Evolutionary conservation across 768 basidiomycete genomes (phyloP).

Genomic region (Astraeus odoratus): DNA sequence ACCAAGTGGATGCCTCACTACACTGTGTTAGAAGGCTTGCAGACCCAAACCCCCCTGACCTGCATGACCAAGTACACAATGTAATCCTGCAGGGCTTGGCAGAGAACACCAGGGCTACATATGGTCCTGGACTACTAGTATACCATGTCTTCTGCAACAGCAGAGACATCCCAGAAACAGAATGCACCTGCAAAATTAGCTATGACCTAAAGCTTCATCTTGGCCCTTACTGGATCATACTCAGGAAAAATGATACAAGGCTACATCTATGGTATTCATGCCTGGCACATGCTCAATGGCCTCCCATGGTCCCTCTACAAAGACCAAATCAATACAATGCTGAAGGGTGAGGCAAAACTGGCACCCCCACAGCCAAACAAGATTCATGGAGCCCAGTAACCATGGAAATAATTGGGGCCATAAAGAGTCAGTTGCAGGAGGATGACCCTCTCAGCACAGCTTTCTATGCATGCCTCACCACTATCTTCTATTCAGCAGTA

Average conservation of each 20-base stretch:
- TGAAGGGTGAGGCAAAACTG: constrained; percentile 15
- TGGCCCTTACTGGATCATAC: constrained; percentile 7
- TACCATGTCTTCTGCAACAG: constrained; percentile 37
- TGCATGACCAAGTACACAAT: background rate
- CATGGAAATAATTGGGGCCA: background rate
- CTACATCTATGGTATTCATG: constrained; percentile 4
- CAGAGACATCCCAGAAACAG: constrained; percentile 6
- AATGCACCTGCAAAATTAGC: constrained; percentile 1
- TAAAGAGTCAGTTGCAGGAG: background rate
- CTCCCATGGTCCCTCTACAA: constrained; percentile 10
- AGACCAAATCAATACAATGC: constrained; percentile 22
- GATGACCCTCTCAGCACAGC: constrained; percentile 4
- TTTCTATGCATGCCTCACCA: constrained; percentile 15
- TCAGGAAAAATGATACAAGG: constrained; percentile 4
- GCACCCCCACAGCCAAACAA: constrained; percentile 9
- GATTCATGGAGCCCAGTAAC: constrained; percentile 8
- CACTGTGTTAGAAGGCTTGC: no score
- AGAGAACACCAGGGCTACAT: constrained; percentile 24
- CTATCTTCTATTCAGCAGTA: constrained; percentile 11
- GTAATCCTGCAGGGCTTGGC: constrained; percentile 20
- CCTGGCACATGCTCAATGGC: constrained; percentile 19
- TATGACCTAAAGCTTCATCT: background rate
- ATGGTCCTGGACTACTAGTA: constrained; percentile 32
- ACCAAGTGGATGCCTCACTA: constrained; percentile 15
- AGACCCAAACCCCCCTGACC: no score